These are phyloP conservation scores for Glutinoglossum americanum DNA, from an alignment of 495 filamentous ascomycete species.

Conservation along the genomic window DNA sequence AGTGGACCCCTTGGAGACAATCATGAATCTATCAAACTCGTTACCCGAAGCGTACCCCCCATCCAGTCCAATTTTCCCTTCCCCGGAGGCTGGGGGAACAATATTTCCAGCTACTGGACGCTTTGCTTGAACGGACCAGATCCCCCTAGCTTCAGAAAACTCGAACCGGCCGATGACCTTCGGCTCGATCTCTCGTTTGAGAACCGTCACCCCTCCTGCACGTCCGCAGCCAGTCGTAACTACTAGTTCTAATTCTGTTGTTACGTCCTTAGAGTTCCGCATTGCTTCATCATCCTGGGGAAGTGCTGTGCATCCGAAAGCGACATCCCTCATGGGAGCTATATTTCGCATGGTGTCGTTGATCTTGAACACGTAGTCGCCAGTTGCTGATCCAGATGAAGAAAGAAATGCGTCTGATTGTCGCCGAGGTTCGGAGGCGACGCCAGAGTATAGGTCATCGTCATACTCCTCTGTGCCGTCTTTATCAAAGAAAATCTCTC, in stretches of 20 bases:
- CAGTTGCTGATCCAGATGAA: constrained; percentile 15
- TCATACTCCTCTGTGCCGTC: constrained; percentile 44
- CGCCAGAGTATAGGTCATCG: constrained; percentile 47
- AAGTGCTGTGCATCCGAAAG: constrained; percentile 31
- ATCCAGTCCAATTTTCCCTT: constrained; percentile 11
- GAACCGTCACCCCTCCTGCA: constrained; percentile 46
- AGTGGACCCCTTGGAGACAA: constrained; percentile 18
- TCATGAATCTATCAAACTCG: constrained; percentile 45
- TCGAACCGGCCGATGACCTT: constrained; percentile 36
- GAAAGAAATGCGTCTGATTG: constrained; percentile 11
- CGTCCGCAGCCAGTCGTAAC: constrained; percentile 45
- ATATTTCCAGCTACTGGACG: constrained; percentile 29
- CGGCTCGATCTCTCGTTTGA: constrained; percentile 56
- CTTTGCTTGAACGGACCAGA: constrained; percentile 42
- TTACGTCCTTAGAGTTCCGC: constrained; percentile 21
- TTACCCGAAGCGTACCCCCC: constrained; percentile 17
- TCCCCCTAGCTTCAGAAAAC: constrained; percentile 34
- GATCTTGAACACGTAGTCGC: constrained; percentile 48
- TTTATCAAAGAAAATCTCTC: constrained; percentile 18
- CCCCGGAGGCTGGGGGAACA: constrained; percentile 5
- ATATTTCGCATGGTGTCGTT: constrained; percentile 58
- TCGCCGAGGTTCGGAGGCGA: constrained; percentile 15
- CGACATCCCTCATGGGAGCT: constrained; percentile 53
- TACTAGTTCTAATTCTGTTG: constrained; percentile 45
- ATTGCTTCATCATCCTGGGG: constrained; percentile 23